Base-by-base conservation (phyloP, 805 yeast species). In the Metschnikowia hibisci region DNA sequence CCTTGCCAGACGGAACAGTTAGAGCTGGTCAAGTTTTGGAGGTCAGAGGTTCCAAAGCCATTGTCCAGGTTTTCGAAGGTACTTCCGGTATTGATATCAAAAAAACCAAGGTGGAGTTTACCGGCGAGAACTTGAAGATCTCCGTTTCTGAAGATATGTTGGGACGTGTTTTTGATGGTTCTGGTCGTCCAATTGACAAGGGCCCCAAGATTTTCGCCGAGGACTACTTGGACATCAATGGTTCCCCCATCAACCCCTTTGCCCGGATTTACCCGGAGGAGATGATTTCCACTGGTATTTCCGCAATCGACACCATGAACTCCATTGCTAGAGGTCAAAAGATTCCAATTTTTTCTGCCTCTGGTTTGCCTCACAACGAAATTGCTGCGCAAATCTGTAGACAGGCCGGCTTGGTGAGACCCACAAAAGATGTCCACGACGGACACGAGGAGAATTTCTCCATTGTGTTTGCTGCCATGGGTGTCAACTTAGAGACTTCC, bases 291-390 rank as follows among this genome's bases (percentile, higher is more conserved):
- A 95, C 99, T 14, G 99, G 99, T 80, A 78, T 93, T 52, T 90
- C 97, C 38, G 96, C 99, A 39, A 93, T 93, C 63, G 99, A 93
- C 68, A 90, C 97, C 45, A 93, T 93, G 99, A 95, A 93, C 73
- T 91, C 99, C 34, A 93, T 93, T 77, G 99, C 99, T 47, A 87
- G 99, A 80, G 99, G 99, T 56, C 99, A 93, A 75, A 93, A 93
- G 75, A 93, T 93, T 66, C 99, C 99, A 43, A 95, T 93, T 67
- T 93, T 93, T 74, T 88, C 97, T 43, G 99, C 99, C 37, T 89
- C 98, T 42, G 99, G 99, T 76, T 81, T 93, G 64, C 99, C 99
- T 45, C 99, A 93, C 72, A 93, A 93, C 66, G 99, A 93, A 71
- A 91, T 93, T 73, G 99, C 99, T 48, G 99, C 99, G 34, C 99